These are phyloP conservation scores for Tolypocladium nubicola DNA, from an alignment of 2,329 filamentous ascomycete genomes.

Conservation along the genomic window DNA sequence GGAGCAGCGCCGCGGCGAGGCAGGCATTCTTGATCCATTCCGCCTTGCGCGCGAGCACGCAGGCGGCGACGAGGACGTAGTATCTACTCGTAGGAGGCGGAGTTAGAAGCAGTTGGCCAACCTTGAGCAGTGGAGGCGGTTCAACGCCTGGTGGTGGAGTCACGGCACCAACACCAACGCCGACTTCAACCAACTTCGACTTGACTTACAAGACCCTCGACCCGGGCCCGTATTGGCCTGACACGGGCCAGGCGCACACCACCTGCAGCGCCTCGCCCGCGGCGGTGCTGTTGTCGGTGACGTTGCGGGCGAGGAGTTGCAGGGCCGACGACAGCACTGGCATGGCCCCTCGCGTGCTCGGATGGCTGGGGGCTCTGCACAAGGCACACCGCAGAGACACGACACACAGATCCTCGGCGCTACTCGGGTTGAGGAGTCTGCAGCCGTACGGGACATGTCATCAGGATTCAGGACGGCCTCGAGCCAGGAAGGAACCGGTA, in stretches of 20 bases:
- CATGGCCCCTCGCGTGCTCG: not conserved
- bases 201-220: conserved; percentile 34
- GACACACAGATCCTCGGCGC: not conserved
- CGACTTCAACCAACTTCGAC: not conserved
- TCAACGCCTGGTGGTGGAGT: no score
- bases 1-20: conserved; percentile 49
- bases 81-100: conserved; percentile 36
- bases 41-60: conserved; percentile 48
- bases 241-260: conserved; percentile 46
- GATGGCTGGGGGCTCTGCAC: not conserved
- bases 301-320: not conserved
- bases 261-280: conserved; percentile 23
- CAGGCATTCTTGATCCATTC: conserved; percentile 54
- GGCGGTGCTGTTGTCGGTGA: conserved; percentile 1
- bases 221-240: conserved; percentile 45
- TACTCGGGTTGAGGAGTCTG: not conserved
- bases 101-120: not conserved
- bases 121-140: not conserved
- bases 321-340: not conserved
- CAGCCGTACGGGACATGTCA: not conserved
- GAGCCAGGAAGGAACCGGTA: not conserved
- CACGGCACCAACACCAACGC: conserved; percentile 13
- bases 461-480: not conserved
- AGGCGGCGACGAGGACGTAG: conserved; percentile 53
- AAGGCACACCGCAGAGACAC: not conserved